Evolutionary conservation across 2,329 filamentous ascomycete species (phyloP).

Genomic region (Byssothecium circinans): DNA sequence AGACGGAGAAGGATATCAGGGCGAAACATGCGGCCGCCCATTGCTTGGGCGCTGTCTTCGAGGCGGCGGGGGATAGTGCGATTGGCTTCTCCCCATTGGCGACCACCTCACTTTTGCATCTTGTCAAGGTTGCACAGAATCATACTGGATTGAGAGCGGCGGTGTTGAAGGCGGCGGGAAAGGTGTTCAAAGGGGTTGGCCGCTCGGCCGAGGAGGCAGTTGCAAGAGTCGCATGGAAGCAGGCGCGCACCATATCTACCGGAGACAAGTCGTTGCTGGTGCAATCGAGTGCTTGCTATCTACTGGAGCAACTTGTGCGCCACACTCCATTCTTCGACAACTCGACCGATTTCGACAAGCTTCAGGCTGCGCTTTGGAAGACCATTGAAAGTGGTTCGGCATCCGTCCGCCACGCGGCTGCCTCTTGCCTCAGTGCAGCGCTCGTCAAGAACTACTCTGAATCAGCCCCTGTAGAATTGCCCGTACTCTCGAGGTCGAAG

Average conservation of each 20-base stretch:
- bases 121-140: constrained; percentile 75
- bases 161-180: constrained; percentile 73
- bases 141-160: constrained; percentile 82
- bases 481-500: constrained; percentile 56
- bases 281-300: constrained; percentile 76
- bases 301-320: constrained; percentile 71
- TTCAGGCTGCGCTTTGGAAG: constrained; percentile 83
- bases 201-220: constrained; percentile 79
- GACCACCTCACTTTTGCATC: constrained; percentile 71
- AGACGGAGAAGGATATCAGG: constrained; percentile 75
- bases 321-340: constrained; percentile 84
- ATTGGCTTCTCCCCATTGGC: constrained; percentile 78
- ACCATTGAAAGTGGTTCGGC: constrained; percentile 76
- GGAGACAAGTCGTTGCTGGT: constrained; percentile 83
- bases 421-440: constrained; percentile 80
- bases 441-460: constrained; percentile 80
- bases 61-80: constrained; percentile 89
- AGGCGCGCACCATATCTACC: constrained; percentile 73
- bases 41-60: constrained; percentile 86
- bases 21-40: constrained; percentile 84
- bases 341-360: constrained; percentile 83
- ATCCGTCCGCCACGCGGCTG: constrained; percentile 80
- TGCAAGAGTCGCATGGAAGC: constrained; percentile 92
- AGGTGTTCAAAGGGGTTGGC: constrained; percentile 74
- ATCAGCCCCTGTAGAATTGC: constrained; percentile 44